phyloP scores from a whole-genome alignment of 345 rosid species.

The Pistacia vera region DNA sequence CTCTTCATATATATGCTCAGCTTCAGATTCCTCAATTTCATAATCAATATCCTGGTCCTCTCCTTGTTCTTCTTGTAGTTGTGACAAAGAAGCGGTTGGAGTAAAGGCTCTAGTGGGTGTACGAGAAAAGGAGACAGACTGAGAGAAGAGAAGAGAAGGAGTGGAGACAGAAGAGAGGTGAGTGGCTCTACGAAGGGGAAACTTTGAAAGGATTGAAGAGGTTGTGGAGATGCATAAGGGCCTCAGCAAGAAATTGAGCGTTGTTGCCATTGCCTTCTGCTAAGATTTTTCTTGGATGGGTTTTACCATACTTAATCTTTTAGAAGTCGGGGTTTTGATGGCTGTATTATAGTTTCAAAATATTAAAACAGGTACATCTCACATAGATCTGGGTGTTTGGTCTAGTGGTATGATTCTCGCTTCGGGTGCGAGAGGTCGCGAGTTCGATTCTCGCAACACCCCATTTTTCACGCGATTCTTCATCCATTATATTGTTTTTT shows the following conservation, averaged over 20 bases:
- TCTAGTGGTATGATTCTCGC: constrained; percentile 99
- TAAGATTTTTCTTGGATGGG: background rate
- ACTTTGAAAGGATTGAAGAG: constrained; percentile 17
- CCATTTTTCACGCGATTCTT: too few relatives aligned
- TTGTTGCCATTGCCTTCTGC: constrained; percentile 15
- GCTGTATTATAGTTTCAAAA: too few relatives aligned
- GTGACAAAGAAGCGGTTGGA: constrained; percentile 13
- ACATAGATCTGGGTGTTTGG: constrained; percentile 56
- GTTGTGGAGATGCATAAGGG: constrained; percentile 28
- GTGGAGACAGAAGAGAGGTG: background rate
- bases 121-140: background rate
- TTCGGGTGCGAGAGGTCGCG: constrained; percentile 97
- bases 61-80: background rate
- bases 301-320: background rate
- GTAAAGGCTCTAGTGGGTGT: constrained; percentile 15
- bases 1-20: background rate
- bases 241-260: constrained; percentile 18
- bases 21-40: constrained; percentile 8
- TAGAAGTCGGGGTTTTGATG: too few relatives aligned
- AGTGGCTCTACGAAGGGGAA: constrained; percentile 6
- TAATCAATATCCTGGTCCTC: background rate
- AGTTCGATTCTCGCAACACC: constrained; percentile 96
- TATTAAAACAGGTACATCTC: too few relatives aligned
- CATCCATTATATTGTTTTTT: too few relatives aligned
- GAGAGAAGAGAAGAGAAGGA: constrained; percentile 6